A percentile compares a stretch with the other conserved stretches of the same genome.
Evolutionary conservation across 2,329 filamentous ascomycete genomes (phyloP).

Genomic region (Epichloe sylvatica): DNA sequence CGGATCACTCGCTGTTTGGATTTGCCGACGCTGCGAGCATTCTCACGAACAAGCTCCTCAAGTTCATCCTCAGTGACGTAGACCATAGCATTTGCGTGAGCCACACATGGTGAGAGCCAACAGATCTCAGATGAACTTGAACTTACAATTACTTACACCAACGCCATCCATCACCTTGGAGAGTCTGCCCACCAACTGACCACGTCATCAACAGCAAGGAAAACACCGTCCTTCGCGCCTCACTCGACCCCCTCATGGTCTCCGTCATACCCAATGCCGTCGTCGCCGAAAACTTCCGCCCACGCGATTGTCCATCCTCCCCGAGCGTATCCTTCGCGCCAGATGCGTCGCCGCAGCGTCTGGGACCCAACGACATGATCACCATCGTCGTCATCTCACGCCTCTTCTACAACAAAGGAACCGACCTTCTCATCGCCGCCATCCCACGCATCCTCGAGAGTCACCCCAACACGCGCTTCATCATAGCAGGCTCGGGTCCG

Average conservation of each 20-base stretch:
- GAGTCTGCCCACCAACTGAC: background rate
- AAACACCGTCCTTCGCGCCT: slow-evolving; percentile 89
- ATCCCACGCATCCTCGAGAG: slow-evolving; percentile 83
- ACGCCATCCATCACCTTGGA: background rate
- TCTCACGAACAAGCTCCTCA: slow-evolving; percentile 89
- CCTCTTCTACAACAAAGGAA: slow-evolving; percentile 97
- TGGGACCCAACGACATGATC: slow-evolving; percentile 74
- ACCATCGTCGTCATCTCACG: slow-evolving; percentile 96
- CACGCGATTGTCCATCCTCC: slow-evolving; percentile 31
- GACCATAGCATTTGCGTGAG: slow-evolving; percentile 98
- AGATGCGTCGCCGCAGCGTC: slow-evolving; percentile 45
- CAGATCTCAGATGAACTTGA: background rate
- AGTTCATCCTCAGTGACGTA: slow-evolving; percentile 90
- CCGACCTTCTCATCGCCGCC: slow-evolving; percentile 87
- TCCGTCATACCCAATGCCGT: slow-evolving; percentile 97
- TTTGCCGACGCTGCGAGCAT: slow-evolving; percentile 96
- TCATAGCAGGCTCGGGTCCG: slow-evolving; percentile 88
- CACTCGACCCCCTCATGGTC: slow-evolving; percentile 89
- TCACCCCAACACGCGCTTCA: slow-evolving; percentile 87
- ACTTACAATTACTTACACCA: too few species aligned
- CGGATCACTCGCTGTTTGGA: slow-evolving; percentile 92
- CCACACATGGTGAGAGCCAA: slow-evolving; percentile 66
- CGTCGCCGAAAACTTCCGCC: slow-evolving; percentile 89
- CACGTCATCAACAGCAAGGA: slow-evolving; percentile 55
- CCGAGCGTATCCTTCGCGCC: slow-evolving; percentile 23